Percentiles rank a stretch among this genome's conserved stretches.
Evolutionary conservation across 1,284 basidiomycete species (phyloP).

Genomic region (Cutaneotrichosporon cutaneum): DNA sequence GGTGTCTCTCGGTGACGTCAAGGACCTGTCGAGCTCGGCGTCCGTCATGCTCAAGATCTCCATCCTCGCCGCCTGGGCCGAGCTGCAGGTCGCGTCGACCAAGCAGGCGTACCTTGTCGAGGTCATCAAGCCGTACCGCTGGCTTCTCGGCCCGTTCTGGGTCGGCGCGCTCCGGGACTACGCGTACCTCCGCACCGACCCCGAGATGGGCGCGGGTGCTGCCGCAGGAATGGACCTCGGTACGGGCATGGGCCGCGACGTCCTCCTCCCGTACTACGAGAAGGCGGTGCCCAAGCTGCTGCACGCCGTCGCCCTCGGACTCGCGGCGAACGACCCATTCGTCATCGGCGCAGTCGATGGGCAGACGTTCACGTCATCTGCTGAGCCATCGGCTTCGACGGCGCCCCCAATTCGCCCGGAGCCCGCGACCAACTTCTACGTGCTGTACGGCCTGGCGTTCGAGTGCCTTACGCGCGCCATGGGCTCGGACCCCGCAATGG

Average conservation of each 20-base stretch:
- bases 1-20: conserved; percentile 80
- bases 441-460: conserved; percentile 88
- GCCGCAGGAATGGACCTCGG: conserved; percentile 72
- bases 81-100: conserved; percentile 76
- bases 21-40: conserved; percentile 86
- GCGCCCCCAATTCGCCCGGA: conserved; percentile 58
- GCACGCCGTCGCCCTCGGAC: conserved; percentile 78
- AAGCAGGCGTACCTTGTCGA: conserved; percentile 74
- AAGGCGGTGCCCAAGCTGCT: conserved; percentile 80
- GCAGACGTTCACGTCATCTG: conserved; percentile 52
- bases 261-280: conserved; percentile 88
- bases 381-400: conserved; percentile 25
- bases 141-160: conserved; percentile 79
- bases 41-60: conserved; percentile 93
- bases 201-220: conserved; percentile 72
- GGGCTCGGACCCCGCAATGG: conserved; percentile 55
- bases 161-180: conserved; percentile 85
- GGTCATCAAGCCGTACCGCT: conserved; percentile 79
- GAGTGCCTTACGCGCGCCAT: conserved; percentile 77
- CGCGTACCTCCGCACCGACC: conserved; percentile 82
- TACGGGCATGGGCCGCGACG: conserved; percentile 82
- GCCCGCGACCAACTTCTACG: conserved; percentile 79
- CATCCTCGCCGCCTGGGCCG: conserved; percentile 92
- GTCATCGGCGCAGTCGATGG: conserved; percentile 81
- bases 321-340: conserved; percentile 68